Evolutionary conservation across 306 rosid genomes (phyloP).

Genomic region (Rosa multiflora): DNA sequence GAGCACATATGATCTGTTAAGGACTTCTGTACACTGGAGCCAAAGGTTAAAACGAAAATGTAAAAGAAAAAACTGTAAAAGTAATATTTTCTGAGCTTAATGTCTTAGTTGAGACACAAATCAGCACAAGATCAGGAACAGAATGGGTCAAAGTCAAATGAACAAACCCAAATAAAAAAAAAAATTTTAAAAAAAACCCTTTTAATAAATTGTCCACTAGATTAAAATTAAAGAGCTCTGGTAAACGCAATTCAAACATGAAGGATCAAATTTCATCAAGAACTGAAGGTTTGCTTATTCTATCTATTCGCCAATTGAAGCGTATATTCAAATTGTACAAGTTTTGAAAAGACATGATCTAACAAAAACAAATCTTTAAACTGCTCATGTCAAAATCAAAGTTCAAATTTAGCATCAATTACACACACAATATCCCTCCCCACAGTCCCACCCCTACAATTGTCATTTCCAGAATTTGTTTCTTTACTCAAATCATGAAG

Average conservation of each 20-base stretch:
- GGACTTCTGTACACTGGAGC: not conserved
- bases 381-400: not conserved
- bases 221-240: not conserved
- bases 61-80: not conserved
- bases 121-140: constrained; percentile 1
- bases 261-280: constrained; percentile 5
- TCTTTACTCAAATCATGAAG: constrained; percentile 5
- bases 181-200: not conserved
- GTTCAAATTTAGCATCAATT: not conserved
- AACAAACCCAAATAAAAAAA: not conserved
- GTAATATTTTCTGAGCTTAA: not conserved
- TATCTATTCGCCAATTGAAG: constrained; percentile 23
- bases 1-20: not conserved
- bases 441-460: not conserved
- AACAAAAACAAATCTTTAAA: not conserved
- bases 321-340: not conserved
- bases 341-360: not conserved
- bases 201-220: not conserved
- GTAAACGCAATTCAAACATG: not conserved
- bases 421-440: not conserved
- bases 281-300: constrained; percentile 12
- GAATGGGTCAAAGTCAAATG: not conserved
- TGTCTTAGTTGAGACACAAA: not conserved
- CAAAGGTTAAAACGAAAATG: not conserved
- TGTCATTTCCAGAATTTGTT: not conserved